Percentiles rank a stretch among this genome's conserved stretches.
phyloP scores from a whole-genome alignment of 176 grass and related monocot genomes.

The Dactylis glomerata region DNA sequence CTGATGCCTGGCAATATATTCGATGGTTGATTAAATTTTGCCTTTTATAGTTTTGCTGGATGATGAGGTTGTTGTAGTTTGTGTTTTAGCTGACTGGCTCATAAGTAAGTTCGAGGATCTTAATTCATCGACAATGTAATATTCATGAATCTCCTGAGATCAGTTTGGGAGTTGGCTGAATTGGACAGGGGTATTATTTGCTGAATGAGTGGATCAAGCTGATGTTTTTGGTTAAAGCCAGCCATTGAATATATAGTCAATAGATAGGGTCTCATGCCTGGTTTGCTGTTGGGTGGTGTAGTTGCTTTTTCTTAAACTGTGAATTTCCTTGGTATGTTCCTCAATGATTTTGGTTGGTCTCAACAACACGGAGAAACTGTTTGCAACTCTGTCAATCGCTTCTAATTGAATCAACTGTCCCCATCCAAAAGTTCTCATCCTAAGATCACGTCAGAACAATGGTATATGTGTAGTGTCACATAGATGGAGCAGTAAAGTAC shows the following conservation, averaged over 20 bases:
- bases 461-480: background rate
- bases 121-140: background rate
- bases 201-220: background rate
- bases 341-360: conserved; percentile 2
- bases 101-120: background rate
- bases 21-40: background rate
- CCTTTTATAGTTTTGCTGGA: background rate
- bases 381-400: background rate
- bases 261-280: background rate
- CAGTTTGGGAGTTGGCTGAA: background rate
- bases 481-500: background rate
- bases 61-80: background rate
- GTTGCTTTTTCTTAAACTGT: background rate
- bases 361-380: background rate
- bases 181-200: background rate
- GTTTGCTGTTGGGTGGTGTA: background rate
- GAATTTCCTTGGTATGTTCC: conserved; percentile 8
- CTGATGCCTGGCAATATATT: background rate
- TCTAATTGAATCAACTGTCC: background rate
- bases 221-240: background rate
- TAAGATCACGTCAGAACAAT: background rate
- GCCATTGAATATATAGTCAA: background rate
- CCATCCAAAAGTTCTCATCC: background rate
- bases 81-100: background rate
- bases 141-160: background rate